Conservation (phyloP, 768 basidiomycete species). For the Leccinellum luteum region DNA sequence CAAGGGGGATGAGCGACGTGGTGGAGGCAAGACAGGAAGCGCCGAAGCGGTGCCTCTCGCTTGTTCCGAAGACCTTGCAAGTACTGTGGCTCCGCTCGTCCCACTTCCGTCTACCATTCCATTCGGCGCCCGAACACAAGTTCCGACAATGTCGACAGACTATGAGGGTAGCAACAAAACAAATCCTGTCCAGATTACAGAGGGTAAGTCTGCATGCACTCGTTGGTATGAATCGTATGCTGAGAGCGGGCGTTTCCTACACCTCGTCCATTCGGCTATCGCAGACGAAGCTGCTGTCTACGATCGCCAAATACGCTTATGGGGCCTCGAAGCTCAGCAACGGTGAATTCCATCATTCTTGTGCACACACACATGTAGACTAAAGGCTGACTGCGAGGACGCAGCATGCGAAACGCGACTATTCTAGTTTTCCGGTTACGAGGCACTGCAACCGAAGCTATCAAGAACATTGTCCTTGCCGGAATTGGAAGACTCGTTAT, state of each 20-base stretch:
- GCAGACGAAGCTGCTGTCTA: constrained; percentile 79
- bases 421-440: constrained; percentile 77
- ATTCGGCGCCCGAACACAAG: no score
- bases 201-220: constrained; percentile 44
- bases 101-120: no score
- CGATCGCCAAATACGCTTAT: constrained; percentile 94
- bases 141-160: constrained; percentile 10
- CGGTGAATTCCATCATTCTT: constrained; percentile 45
- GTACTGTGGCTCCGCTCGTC: no score
- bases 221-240: neutral
- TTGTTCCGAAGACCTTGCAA: no score
- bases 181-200: constrained; percentile 55
- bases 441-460: constrained; percentile 87
- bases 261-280: neutral
- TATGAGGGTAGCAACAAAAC: constrained; percentile 32
- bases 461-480: constrained; percentile 97
- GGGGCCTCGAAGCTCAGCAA: constrained; percentile 98
- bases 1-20: no score
- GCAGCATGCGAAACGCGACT: constrained; percentile 91
- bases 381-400: constrained; percentile 8
- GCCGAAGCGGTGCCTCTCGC: no score
- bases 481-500: constrained; percentile 90
- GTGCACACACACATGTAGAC: neutral
- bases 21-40: no score
- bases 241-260: constrained; percentile 1